phyloP scores from a whole-genome alignment of 1,284 basidiomycete genomes.

The Pseudomicrostroma phylloplanum region DNA sequence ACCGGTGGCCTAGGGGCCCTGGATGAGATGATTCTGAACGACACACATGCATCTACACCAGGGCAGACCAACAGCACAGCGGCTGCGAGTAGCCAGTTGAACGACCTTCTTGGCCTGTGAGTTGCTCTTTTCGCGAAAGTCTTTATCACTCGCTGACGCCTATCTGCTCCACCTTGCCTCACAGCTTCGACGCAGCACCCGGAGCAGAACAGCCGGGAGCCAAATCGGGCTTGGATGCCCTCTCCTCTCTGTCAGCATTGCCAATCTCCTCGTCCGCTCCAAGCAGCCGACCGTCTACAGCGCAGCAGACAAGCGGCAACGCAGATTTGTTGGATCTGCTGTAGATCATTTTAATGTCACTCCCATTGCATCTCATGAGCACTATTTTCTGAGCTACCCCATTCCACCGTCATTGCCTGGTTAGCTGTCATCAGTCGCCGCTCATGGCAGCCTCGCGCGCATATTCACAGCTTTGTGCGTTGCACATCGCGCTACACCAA shows the following conservation, averaged over 20 bases:
- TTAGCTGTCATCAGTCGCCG: too few relatives aligned
- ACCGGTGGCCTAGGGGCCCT: slow-evolving; percentile 32
- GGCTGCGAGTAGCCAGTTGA: slow-evolving; percentile 18
- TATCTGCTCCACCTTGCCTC: background rate
- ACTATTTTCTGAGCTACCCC: too few relatives aligned
- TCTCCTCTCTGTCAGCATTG: slow-evolving; percentile 22
- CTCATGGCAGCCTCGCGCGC: too few relatives aligned
- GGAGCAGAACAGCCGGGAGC: slow-evolving; percentile 32
- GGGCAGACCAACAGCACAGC: slow-evolving; percentile 1
- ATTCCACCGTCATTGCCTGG: too few relatives aligned
- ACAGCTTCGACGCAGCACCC: slow-evolving; percentile 33
- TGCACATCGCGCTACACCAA: too few relatives aligned
- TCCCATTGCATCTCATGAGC: too few relatives aligned
- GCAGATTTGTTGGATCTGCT: slow-evolving; percentile 13
- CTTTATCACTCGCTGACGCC: background rate
- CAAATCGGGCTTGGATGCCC: slow-evolving; percentile 28
- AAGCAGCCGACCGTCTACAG: background rate
- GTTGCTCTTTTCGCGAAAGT: background rate
- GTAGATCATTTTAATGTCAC: background rate
- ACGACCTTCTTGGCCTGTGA: slow-evolving; percentile 38
- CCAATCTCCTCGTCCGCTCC: background rate
- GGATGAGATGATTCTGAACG: slow-evolving; percentile 33
- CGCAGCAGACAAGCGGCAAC: slow-evolving; percentile 6
- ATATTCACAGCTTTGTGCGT: too few relatives aligned
- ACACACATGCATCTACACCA: slow-evolving; percentile 4